These are phyloP conservation scores for Lumnitzera racemosa DNA, from an alignment of 345 rosid genomes.

Conservation along the genomic window DNA sequence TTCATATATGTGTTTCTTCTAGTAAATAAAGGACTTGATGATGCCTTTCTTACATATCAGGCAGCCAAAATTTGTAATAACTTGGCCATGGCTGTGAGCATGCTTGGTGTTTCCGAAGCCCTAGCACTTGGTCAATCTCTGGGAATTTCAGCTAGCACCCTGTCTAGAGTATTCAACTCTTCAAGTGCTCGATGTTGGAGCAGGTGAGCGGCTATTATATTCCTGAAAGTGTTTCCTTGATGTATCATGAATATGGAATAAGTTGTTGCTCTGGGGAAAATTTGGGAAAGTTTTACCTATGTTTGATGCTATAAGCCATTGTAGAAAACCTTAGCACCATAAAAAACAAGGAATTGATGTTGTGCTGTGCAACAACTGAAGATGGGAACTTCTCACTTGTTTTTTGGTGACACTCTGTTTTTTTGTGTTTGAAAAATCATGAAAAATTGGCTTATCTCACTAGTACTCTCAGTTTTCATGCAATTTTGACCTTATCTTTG, in stretches of 20 bases:
- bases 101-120: slow-evolving; percentile 94
- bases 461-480: too few relatives aligned
- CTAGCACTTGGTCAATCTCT: slow-evolving; percentile 84
- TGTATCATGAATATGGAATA: not conserved
- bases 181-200: slow-evolving; percentile 94
- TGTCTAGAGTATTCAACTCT: slow-evolving; percentile 74
- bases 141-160: slow-evolving; percentile 56
- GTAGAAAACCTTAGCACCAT: too few relatives aligned
- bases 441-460: too few relatives aligned
- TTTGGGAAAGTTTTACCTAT: too few relatives aligned
- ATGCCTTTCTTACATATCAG: slow-evolving; percentile 20
- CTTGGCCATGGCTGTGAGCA: slow-evolving; percentile 86
- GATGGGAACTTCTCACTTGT: too few relatives aligned
- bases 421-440: too few relatives aligned
- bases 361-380: too few relatives aligned
- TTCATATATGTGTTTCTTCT: not conserved
- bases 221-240: not conserved
- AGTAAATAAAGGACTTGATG: not conserved
- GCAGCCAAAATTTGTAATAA: slow-evolving; percentile 97
- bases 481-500: too few relatives aligned
- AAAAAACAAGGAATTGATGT: too few relatives aligned
- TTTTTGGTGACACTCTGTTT: too few relatives aligned
- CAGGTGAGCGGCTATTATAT: slow-evolving; percentile 32
- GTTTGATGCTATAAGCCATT: too few relatives aligned
- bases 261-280: too few relatives aligned